phyloP scores from a whole-genome alignment of 768 basidiomycete genomes.

The Agaricus blazei region DNA sequence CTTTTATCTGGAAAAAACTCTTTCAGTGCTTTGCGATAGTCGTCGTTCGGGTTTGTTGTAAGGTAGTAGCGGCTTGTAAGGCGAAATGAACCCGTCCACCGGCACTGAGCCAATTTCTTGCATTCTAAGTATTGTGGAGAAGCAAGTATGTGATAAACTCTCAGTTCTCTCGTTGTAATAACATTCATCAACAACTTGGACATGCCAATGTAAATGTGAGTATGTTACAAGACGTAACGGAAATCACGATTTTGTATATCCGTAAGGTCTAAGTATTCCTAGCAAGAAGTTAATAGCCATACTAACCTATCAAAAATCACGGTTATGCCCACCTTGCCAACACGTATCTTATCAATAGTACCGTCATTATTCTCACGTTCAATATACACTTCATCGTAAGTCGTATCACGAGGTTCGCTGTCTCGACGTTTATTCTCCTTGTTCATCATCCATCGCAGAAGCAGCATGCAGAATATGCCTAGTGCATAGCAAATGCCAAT shows the following conservation, averaged over 20 bases:
- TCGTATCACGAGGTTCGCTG: constrained; percentile 42
- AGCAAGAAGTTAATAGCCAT: constrained; percentile 5
- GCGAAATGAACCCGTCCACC: too few relatives aligned
- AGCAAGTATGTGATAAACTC: too few relatives aligned
- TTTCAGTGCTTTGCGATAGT: too few relatives aligned
- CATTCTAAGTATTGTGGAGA: too few relatives aligned
- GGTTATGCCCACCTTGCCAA: constrained; percentile 55
- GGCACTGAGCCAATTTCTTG: too few relatives aligned
- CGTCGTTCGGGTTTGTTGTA: too few relatives aligned
- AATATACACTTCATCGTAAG: constrained; percentile 60
- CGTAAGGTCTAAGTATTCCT: constrained; percentile 73
- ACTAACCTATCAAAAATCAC: not conserved
- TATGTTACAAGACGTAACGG: constrained; percentile 55
- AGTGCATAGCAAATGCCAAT: constrained; percentile 59
- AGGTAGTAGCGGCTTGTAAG: too few relatives aligned
- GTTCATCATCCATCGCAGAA: constrained; percentile 48
- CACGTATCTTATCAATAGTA: constrained; percentile 44
- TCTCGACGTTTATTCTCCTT: constrained; percentile 65
- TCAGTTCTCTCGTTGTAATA: too few relatives aligned
- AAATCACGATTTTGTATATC: constrained; percentile 70
- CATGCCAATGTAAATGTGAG: too few relatives aligned
- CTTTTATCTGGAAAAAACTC: too few relatives aligned
- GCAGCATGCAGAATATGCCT: constrained; percentile 42
- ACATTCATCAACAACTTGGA: too few relatives aligned
- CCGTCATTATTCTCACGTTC: constrained; percentile 50